A percentile compares a stretch with the other conserved stretches of the same genome.
phyloP scores from a whole-genome alignment of 2,329 filamentous ascomycete species.

The Fusarium phyllophilum region DNA sequence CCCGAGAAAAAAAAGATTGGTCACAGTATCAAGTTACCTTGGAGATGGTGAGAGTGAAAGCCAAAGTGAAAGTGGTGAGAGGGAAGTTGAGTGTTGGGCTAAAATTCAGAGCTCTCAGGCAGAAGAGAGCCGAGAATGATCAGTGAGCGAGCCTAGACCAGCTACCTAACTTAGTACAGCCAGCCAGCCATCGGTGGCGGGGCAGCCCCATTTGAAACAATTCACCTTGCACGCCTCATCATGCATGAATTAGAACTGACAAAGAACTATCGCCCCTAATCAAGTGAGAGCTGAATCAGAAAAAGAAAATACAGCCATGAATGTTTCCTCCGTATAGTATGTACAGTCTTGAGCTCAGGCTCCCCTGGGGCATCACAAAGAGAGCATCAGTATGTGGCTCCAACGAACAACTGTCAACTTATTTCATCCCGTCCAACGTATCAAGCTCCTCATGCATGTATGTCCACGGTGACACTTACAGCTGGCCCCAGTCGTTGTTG shows the following conservation, averaged over 20 bases:
- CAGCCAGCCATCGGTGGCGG: slow-evolving; percentile 19
- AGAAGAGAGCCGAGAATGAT: slow-evolving; percentile 32
- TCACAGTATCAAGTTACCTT: slow-evolving; percentile 24
- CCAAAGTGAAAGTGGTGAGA: slow-evolving; percentile 20
- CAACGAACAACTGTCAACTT: neutral
- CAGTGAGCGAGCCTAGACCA: slow-evolving; percentile 24
- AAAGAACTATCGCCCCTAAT: neutral
- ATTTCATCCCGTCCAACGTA: slow-evolving; percentile 13
- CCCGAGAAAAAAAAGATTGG: slow-evolving; percentile 13
- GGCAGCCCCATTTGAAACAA: slow-evolving; percentile 27
- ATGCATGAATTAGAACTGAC: slow-evolving; percentile 3
- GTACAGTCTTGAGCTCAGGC: neutral
- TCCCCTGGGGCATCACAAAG: neutral
- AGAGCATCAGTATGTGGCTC: neutral
- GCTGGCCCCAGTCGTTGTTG: slow-evolving; percentile 7
- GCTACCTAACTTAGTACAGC: neutral
- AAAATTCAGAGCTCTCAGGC: slow-evolving; percentile 39
- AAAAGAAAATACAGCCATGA: neutral
- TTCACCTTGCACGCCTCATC: slow-evolving; percentile 12
- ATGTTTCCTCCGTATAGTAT: neutral
- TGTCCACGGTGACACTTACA: slow-evolving; percentile 11
- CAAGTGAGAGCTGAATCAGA: neutral
- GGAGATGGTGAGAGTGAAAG: neutral
- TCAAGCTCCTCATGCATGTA: slow-evolving; percentile 25
- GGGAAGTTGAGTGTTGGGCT: slow-evolving; percentile 35